These are phyloP conservation scores for Gentiana dahurica DNA, from an alignment of 257 asterid genomes.

Conservation along the genomic window DNA sequence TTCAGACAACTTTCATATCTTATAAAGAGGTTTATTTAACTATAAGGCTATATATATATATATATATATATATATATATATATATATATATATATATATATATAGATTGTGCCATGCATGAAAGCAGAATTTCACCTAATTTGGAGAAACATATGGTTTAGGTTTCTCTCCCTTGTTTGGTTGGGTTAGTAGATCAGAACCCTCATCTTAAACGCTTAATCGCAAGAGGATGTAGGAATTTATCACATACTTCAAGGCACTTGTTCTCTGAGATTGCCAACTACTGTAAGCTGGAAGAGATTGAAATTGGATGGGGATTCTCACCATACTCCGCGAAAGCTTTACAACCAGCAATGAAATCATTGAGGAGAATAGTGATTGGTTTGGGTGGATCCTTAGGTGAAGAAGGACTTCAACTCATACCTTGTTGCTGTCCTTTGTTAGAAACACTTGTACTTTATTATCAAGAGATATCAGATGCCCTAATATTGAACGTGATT, in stretches of 20 bases:
- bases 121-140: not conserved
- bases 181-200: conserved; percentile 43
- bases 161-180: conserved; percentile 57
- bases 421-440: conserved; percentile 57
- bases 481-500: conserved; percentile 36
- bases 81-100: no score
- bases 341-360: conserved; percentile 54
- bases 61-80: no score
- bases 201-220: conserved; percentile 44
- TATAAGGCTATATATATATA: not conserved
- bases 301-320: conserved; percentile 89
- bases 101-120: no score
- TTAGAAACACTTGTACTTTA: conserved; percentile 62
- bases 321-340: conserved; percentile 44
- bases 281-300: conserved; percentile 56
- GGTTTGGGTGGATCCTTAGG: conserved; percentile 89
- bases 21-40: not conserved
- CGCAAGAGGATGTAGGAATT: conserved; percentile 63
- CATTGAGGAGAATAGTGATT: conserved; percentile 39
- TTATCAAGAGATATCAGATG: conserved; percentile 73
- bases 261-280: conserved; percentile 43
- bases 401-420: conserved; percentile 51
- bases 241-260: conserved; percentile 23
- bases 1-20: conserved; percentile 4
- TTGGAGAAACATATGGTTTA: conserved; percentile 16